phyloP scores from a whole-genome alignment of 192 early-diverging fungal species.

The Chytriomyces confervae region DNA sequence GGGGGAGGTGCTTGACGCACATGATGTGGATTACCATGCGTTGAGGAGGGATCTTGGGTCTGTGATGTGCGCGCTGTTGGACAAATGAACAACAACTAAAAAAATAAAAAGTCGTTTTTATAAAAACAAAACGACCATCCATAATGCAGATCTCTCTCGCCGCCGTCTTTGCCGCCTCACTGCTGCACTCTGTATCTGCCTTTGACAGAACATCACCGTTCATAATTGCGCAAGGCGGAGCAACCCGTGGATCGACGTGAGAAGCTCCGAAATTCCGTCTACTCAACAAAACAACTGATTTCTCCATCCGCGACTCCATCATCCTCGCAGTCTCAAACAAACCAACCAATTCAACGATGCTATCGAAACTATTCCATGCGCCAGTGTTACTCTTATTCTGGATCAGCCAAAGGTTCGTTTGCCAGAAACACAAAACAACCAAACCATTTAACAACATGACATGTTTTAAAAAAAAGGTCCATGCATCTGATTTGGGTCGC shows the following conservation, averaged over 20 bases:
- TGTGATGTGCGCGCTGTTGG: slow-evolving; percentile 1
- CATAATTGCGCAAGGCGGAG: slow-evolving; percentile 8
- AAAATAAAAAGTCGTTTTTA: not conserved
- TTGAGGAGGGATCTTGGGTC: slow-evolving; percentile 24
- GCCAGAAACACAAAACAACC: not conserved
- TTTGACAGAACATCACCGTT: slow-evolving; percentile 30
- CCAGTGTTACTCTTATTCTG: slow-evolving; percentile 5
- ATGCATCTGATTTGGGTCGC: slow-evolving; percentile 23
- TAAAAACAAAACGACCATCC: not conserved
- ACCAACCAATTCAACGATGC: slow-evolving; percentile 2
- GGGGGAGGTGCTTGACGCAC: slow-evolving; percentile 88
- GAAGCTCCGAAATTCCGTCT: not conserved
- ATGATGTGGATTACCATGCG: slow-evolving; percentile 19
- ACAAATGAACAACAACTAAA: slow-evolving; percentile 4
- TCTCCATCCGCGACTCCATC: not conserved
- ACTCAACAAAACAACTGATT: not conserved
- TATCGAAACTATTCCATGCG: slow-evolving; percentile 15
- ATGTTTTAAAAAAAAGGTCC: not conserved
- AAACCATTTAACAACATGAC: not conserved
- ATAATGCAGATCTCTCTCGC: not conserved
- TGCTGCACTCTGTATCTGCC: not conserved
- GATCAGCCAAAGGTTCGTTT: slow-evolving; percentile 4
- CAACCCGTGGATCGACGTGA: not conserved
- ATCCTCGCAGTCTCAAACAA: not conserved
- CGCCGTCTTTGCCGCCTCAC: not conserved